Evolutionary conservation across 78 protist species (phyloP).

Genomic region (Speleostelium caveatum): DNA sequence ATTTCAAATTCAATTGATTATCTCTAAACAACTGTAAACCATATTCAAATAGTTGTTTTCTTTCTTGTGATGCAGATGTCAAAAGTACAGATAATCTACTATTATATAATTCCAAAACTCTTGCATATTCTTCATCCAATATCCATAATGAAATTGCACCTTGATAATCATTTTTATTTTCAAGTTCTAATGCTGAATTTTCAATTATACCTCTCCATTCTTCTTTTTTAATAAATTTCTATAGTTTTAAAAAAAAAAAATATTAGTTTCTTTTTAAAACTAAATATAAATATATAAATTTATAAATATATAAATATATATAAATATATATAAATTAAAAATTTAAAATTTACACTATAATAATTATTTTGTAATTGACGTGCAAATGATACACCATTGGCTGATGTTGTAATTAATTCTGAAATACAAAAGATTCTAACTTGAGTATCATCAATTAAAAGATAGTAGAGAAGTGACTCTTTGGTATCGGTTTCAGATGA

Average conservation of each 20-base stretch:
- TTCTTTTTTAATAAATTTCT: slow-evolving; percentile 32
- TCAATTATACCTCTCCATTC: slow-evolving; percentile 52
- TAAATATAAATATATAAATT: no score
- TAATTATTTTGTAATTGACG: slow-evolving; percentile 11
- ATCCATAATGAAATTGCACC: slow-evolving; percentile 50
- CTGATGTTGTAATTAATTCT: slow-evolving; percentile 29
- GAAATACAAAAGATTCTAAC: slow-evolving; percentile 25
- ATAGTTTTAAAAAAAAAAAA: background rate
- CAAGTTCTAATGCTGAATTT: slow-evolving; percentile 33
- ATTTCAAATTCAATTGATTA: background rate
- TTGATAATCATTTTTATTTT: slow-evolving; percentile 15
- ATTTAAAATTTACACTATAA: background rate
- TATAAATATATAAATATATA: background rate
- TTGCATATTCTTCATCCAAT: slow-evolving; percentile 35
- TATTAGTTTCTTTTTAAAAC: background rate
- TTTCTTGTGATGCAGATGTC: slow-evolving; percentile 7
- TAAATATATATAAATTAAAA: background rate
- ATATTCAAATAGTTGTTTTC: slow-evolving; percentile 33
- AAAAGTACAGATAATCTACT: slow-evolving; percentile 25
- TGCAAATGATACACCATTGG: slow-evolving; percentile 42
- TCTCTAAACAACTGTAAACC: slow-evolving; percentile 49
- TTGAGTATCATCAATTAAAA: slow-evolving; percentile 31
- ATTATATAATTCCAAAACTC: slow-evolving; percentile 55
- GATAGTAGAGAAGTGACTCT: slow-evolving; percentile 44
- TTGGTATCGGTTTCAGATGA: slow-evolving; percentile 41